Percentiles rank a stretch among this genome's conserved stretches.
phyloP scores from a whole-genome alignment of 1,284 basidiomycete genomes.

The Ceratobasidium sp. region DNA sequence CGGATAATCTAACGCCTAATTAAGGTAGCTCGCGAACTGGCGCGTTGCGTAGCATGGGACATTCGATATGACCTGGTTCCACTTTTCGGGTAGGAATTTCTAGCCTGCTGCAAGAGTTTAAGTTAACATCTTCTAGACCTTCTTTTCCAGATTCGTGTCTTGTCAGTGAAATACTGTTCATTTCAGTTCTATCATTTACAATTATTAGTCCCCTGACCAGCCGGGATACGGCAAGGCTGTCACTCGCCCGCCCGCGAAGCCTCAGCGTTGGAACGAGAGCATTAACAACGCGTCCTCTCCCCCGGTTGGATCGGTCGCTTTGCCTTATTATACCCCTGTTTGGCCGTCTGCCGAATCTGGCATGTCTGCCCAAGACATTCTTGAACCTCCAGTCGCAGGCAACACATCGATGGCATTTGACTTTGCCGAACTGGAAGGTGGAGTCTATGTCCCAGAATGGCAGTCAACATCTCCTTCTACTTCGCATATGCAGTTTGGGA shows the following conservation, averaged over 20 bases:
- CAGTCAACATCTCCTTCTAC: not conserved
- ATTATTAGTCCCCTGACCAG: constrained; percentile 69
- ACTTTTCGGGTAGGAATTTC: constrained; percentile 73
- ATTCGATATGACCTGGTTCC: constrained; percentile 83
- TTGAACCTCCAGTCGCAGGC: constrained; percentile 12
- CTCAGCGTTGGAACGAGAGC: constrained; percentile 14
- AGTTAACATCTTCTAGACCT: constrained; percentile 51
- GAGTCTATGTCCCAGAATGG: not conserved
- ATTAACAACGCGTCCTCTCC: not conserved
- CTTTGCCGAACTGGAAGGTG: not conserved
- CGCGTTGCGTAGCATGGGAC: constrained; percentile 73
- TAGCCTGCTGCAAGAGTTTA: constrained; percentile 1
- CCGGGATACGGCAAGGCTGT: constrained; percentile 69
- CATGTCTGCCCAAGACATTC: not conserved
- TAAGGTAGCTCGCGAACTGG: constrained; percentile 43
- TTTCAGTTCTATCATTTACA: not conserved
- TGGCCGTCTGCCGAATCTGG: not conserved
- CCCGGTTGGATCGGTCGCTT: not conserved
- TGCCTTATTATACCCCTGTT: constrained; percentile 22
- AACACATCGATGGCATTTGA: constrained; percentile 10
- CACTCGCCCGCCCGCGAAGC: constrained; percentile 20
- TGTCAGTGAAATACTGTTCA: not conserved
- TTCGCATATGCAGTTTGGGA: not conserved
- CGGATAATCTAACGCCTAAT: constrained; percentile 49
- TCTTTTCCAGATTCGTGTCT: constrained; percentile 80